phyloP scores from a whole-genome alignment of 176 grass and related monocot genomes.

The Musa itinerans region DNA sequence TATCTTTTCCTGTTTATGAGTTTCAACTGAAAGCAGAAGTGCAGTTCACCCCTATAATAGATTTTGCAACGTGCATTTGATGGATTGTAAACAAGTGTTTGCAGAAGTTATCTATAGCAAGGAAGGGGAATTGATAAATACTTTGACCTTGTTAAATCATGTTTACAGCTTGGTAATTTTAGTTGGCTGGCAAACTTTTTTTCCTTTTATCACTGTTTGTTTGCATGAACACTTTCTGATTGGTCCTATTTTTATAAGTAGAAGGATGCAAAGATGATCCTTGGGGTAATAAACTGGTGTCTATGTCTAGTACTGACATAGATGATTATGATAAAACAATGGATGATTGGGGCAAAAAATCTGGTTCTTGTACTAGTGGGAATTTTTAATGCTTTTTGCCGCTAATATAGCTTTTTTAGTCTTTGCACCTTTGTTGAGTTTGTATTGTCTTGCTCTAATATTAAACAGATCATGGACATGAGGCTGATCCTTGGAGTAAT shows the following conservation, averaged over 20 bases:
- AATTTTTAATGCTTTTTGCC: neutral
- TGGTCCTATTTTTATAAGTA: slow-evolving; percentile 26
- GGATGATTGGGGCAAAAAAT: neutral
- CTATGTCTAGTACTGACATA: slow-evolving; percentile 16
- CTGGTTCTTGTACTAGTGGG: neutral
- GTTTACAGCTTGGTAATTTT: neutral
- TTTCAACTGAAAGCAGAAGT: neutral
- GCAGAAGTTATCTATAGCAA: neutral
- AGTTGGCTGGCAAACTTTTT: neutral
- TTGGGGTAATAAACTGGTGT: slow-evolving; percentile 36
- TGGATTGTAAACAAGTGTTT: neutral
- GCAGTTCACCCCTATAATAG: neutral
- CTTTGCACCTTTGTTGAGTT: neutral
- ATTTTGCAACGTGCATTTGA: neutral
- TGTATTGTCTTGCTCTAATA: neutral
- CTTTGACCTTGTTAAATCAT: neutral
- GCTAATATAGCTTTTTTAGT: neutral
- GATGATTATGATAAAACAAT: neutral
- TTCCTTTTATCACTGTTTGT: neutral
- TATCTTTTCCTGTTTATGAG: neutral
- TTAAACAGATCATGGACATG: neutral
- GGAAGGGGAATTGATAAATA: neutral
- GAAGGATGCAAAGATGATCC: slow-evolving; percentile 37
- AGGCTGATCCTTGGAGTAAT: slow-evolving; percentile 13
- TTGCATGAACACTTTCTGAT: slow-evolving; percentile 19